Evolutionary conservation across 2,329 filamentous ascomycete species (phyloP), one percentile per base, ranked within the genome.

Genomic region (Ilyonectria mors-panacis): DNA sequence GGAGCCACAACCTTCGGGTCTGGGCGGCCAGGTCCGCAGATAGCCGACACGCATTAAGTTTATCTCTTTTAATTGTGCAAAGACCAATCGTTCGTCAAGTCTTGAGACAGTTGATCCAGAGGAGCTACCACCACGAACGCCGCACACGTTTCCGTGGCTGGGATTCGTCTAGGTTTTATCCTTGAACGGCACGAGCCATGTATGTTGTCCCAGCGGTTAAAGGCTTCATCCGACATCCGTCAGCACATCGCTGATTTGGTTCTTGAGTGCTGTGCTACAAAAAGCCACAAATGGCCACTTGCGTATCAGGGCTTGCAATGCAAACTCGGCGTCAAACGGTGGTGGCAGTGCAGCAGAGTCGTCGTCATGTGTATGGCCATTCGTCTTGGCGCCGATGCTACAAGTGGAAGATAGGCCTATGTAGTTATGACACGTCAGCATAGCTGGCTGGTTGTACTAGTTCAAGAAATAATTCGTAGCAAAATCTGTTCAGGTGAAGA

Each of bases 331-430:
- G 33, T 44, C 42, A 23, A 17, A 56, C 44, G 23, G 44, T 21
- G 63, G 63, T 65, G 63, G 63, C 63, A 50, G 56, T 65, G 63
- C 56, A 57, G 42, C 21, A 30, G 15, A 50, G 39, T 44, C 42
- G 63, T 65, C 63, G 50, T 59, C 50, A 65, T 10, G 42, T 37
- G 44, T 9, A 17, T 39, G 42, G 30, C 54, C 30, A 28, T 28
- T 48, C 13, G 26, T 23, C 63, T 65, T 56, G 63, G 56, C 63
- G 42, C 28, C 33, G 19, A 17, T 21, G 30, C 28, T 15, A 10
- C 47, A 26, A 26, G 26, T 26, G 26, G 26, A 26, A 26, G 26
- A 26, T 26, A 26, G 26, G 26, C 26, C 26, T 26, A 26, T 26
- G 26, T 26, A 26, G 4, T 26, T 26, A 26, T 26, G 26, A 26